A percentile compares a stretch with the other conserved stretches of the same genome.
Evolutionary conservation across 1,284 basidiomycete species (phyloP).

Genomic region (Somion occarium): DNA sequence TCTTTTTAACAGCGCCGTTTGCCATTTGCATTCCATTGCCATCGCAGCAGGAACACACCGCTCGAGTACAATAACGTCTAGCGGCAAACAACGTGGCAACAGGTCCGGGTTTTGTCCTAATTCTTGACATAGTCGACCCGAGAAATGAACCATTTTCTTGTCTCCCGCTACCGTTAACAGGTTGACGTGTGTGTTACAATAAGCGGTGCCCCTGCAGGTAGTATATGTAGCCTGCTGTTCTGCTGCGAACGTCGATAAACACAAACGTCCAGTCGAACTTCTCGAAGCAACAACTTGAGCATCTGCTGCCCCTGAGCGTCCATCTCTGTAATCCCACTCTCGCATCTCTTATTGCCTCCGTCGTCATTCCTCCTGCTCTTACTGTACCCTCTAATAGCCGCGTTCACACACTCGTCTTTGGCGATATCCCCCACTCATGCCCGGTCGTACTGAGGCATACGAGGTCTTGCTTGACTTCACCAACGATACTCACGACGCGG

Average conservation of each 20-base stretch:
- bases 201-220: constrained; percentile 7
- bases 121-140: constrained; percentile 9
- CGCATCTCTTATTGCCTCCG: constrained; percentile 25
- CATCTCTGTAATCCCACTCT: constrained; percentile 27
- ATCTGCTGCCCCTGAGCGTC: constrained; percentile 9
- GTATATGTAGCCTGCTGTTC: not conserved
- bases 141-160: constrained; percentile 1
- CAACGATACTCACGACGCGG: constrained; percentile 62
- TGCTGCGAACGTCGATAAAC: not conserved
- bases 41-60: constrained; percentile 4
- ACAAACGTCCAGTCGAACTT: constrained; percentile 16
- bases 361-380: constrained; percentile 16
- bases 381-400: constrained; percentile 16
- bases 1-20: constrained; percentile 4
- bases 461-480: constrained; percentile 64
- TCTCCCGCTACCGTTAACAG: not conserved
- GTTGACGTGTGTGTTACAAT: not conserved
- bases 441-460: constrained; percentile 46
- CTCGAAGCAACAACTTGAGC: constrained; percentile 27
- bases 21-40: constrained; percentile 4
- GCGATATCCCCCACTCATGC: constrained; percentile 31
- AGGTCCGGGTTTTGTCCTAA: constrained; percentile 15
- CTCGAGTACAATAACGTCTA: constrained; percentile 14
- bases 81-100: constrained; percentile 16
- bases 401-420: constrained; percentile 13